A percentile compares a stretch with the other conserved stretches of the same genome.
Conservation (phyloP, 305 asterid species). For the Salvia sclarea region DNA sequence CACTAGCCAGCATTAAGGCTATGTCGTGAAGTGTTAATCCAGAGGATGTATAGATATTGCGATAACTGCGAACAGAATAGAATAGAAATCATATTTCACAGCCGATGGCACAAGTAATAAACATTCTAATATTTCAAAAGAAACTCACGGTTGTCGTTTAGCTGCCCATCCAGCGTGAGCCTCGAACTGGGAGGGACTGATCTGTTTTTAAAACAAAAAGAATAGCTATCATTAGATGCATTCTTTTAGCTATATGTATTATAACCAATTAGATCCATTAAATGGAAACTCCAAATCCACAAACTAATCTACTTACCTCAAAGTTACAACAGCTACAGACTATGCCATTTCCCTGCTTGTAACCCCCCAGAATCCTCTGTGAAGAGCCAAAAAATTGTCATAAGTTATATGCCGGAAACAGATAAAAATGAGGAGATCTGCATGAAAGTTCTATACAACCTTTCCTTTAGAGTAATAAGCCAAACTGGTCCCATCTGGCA, state of each 20-base stretch:
- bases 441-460: conserved; percentile 48
- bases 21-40: conserved; percentile 95
- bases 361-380: conserved; percentile 92
- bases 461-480: conserved; percentile 97
- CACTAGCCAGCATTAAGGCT: conserved; percentile 89
- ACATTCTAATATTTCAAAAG: conserved; percentile 17
- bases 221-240: conserved; percentile 21
- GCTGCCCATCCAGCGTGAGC: conserved; percentile 99
- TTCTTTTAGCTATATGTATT: conserved; percentile 1
- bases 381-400: conserved; percentile 21
- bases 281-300: conserved; percentile 6
- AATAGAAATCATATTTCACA: conserved; percentile 14
- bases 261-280: conserved; percentile 5
- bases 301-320: conserved; percentile 52
- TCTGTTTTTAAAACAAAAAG: conserved; percentile 45
- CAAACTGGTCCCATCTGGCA: conserved; percentile 95
- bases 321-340: conserved; percentile 79
- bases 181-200: conserved; percentile 97
- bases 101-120: conserved; percentile 5
- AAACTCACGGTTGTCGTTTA: conserved; percentile 93
- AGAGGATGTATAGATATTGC: conserved; percentile 84
- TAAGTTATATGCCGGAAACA: conserved; percentile 26
- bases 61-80: conserved; percentile 59
- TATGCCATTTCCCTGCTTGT: conserved; percentile 93
- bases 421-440: conserved; percentile 28